These are phyloP conservation scores for Cyberlindnera americana DNA, from an alignment of 805 yeast species.

Conservation along the genomic window DNA sequence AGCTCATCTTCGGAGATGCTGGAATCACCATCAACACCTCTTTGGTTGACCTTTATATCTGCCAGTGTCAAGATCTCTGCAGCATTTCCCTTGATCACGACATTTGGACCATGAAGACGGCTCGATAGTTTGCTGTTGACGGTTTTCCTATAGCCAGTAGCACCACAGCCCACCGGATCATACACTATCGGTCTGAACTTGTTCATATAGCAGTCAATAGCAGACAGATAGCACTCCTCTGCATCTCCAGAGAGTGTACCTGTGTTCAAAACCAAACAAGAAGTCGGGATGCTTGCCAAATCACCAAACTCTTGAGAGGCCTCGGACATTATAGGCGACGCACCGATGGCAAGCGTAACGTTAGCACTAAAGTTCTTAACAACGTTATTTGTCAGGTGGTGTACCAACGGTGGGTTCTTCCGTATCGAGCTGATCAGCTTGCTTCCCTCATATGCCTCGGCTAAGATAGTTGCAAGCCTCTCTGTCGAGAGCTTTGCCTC, in stretches of 20 bases:
- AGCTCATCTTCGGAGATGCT: constrained; percentile 23
- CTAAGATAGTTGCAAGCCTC: constrained; percentile 28
- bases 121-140: constrained; percentile 49
- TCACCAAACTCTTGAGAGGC: constrained; percentile 62
- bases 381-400: constrained; percentile 86
- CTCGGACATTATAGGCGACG: constrained; percentile 88
- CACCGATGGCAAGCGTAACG: constrained; percentile 78
- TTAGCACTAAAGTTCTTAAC: constrained; percentile 87
- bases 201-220: constrained; percentile 55
- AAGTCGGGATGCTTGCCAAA: constrained; percentile 50
- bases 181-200: constrained; percentile 61
- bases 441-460: constrained; percentile 25
- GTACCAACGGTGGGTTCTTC: constrained; percentile 57
- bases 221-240: constrained; percentile 40
- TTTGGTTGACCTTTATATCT: constrained; percentile 47
- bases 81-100: constrained; percentile 79
- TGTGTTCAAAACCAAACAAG: constrained; percentile 64
- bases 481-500: constrained; percentile 52
- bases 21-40: constrained; percentile 63
- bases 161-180: constrained; percentile 95
- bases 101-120: constrained; percentile 45
- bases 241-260: constrained; percentile 55
- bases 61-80: constrained; percentile 74
- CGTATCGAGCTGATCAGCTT: constrained; percentile 16
- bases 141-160: constrained; percentile 53